Base-by-base conservation (phyloP, 305 asterid genomes). In the Solanum aculeatissimum region DNA sequence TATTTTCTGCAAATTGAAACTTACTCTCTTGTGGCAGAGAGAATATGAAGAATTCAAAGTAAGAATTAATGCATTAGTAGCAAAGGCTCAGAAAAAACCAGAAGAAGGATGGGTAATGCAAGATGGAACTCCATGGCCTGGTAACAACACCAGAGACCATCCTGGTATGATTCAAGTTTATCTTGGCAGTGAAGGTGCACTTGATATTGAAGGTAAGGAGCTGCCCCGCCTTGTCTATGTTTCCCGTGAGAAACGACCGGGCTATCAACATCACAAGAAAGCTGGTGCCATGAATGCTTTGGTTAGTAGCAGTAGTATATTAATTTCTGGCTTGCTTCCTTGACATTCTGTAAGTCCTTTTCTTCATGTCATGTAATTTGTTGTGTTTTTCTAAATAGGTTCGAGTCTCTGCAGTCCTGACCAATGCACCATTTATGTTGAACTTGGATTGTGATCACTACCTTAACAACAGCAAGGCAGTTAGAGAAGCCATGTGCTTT, bases 81-180 rank as follows among this genome's bases (percentile, higher is more conserved):
- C 98, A n/a, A 93, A 93, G 85, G 98, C 98, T 83, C 95, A 83
- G 90, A 94, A 94, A 90, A 94, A 94, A 88, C 98, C 97, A 25
- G 96, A 94, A 89, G 98, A 93, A 85, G 98, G 97, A 57, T 94
- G 98, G 98, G 92, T 93, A 77, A 94, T 94, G 97, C 97, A 94
- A 86, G 98, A 94, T 69, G 98, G 98, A 21, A 91, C 95, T 51
- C 97, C 95, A 10, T 94, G 98, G 98, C 98, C 98, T 1, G 98
- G 98, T 74, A 94, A 94, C 87, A 92, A 90, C 86, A 92, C 94
- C 43, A 91, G 97, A 4, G 96, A 94, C 83, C 98, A 94, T 86
- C 98, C 98, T 49, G 98, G 98, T 84, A 94, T 94, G 98, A 93
- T 94, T 89, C 98, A 94, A 94, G 98, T 94, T 55, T 94, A 92